Evolutionary conservation across 352 stramenopile genomes (phyloP), one percentile per base, ranked within the genome.

Genomic region (Lagenidium sp.): DNA sequence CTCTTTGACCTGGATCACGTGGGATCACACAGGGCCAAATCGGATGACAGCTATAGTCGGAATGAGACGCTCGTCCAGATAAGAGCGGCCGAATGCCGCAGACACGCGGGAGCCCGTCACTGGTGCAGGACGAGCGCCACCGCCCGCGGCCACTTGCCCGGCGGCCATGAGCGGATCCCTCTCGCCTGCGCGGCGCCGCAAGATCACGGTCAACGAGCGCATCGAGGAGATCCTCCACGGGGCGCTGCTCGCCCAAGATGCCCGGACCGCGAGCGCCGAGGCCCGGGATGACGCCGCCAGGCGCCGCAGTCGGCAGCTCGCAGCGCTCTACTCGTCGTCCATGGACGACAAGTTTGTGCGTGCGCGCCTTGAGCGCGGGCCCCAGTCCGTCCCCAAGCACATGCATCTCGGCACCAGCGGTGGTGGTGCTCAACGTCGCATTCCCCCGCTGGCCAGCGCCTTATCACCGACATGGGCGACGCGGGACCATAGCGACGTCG

Each of bases 181-280:
- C n/a, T n/a, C n/a, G n/a, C n/a, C n/a, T n/a, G n/a, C n/a, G n/a
- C n/a, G n/a, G n/a, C n/a, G n/a, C n/a, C 53, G 59, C 22, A 82
- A 85, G 51, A 72, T 81, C 49, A 85, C 72, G 4, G 72, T 85
- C 5, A 85, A 85, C 32, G 72, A 85, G 36, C 64, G 64, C 16
- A 60, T 85, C 13, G 68, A 82, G 36, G 62, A 64, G 19, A 85
- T 85, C 38, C 48, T 82, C 31, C 57, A 78, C 41, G 72, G 58
- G 2, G 59, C 58, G 2, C 40, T 81, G 41, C 53, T 55, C 18
- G 44, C 53, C 2, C 55, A 62, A 0, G 60, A 82, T 31, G 57
- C 53, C 4, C 44, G 57, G 13, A 55, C 55, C 31, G 48, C 47
- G 4, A 62, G 31, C 6, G 50, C 60, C 0, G 59, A 61, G 34